Percentiles rank a stretch among this genome's conserved stretches.
phyloP scores from a whole-genome alignment of 805 yeast genomes.

The Candida tibetensis region DNA sequence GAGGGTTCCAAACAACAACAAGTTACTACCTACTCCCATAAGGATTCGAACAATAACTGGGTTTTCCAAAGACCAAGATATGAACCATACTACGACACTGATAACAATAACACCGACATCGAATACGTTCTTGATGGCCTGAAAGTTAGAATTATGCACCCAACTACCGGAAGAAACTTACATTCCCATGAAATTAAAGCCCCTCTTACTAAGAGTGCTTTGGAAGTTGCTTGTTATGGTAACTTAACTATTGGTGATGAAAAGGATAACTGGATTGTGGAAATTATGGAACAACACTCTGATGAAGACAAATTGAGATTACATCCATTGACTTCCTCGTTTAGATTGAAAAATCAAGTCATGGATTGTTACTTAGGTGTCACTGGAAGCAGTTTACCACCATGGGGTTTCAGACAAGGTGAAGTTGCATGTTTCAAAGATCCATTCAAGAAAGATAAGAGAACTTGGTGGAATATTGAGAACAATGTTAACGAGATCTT shows the following conservation, averaged over 20 bases:
- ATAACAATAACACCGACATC: constrained; percentile 25
- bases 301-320: constrained; percentile 51
- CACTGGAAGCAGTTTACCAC: constrained; percentile 77
- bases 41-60: constrained; percentile 46
- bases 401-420: constrained; percentile 98
- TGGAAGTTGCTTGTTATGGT: constrained; percentile 75
- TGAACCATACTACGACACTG: constrained; percentile 29
- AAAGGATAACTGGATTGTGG: constrained; percentile 77
- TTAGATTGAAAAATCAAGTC: constrained; percentile 66
- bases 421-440: constrained; percentile 80
- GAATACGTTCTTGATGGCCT: constrained; percentile 56
- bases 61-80: constrained; percentile 49
- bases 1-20: constrained; percentile 49
- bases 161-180: constrained; percentile 59
- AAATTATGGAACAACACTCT: constrained; percentile 59
- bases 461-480: constrained; percentile 89
- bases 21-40: constrained; percentile 46
- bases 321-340: constrained; percentile 81
- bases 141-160: constrained; percentile 60
- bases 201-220: constrained; percentile 53
- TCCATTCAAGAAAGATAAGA: constrained; percentile 70
- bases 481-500: constrained; percentile 58
- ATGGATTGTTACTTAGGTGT: constrained; percentile 85
- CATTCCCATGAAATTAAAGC: constrained; percentile 70
- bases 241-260: constrained; percentile 60